Evolutionary conservation across 371 early-diverging fungal genomes (phyloP), one percentile per base, ranked within the genome.

Genomic region (Encephalitozoon hellem): DNA sequence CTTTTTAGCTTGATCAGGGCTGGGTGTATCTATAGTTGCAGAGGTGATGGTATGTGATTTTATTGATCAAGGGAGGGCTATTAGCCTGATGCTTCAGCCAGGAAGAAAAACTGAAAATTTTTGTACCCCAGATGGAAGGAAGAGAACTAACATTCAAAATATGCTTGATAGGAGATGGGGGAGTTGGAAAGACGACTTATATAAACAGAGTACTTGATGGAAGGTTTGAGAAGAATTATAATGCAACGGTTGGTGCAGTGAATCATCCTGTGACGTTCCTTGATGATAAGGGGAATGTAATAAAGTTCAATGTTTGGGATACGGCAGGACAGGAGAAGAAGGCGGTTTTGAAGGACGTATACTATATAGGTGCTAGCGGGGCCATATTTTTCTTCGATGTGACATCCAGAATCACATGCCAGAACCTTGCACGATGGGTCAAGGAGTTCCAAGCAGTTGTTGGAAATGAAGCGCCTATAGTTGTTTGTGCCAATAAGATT

Each of bases 371-470:
- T 81, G 97, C 99, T 80, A 92, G 97, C 86, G 97, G 96, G 86
- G 99, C 93, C 76, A 95, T 99, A 85, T 96, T 99, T 88, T 96
- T 99, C 94, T 97, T 97, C 84, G 99, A 99, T 86, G 96, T 97
- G 63, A 97, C 97, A 67, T 93, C 96, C 72, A 89, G 97, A 82
- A 95, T 98, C 81, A 97, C 99, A 77, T 96, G 96, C 89, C 94
- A 95, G 89, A 97, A 95, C 89, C 95, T 99, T 28, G 95, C 95
- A 81, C 96, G 94, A 90, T 97, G 99, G 97, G 95, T 97, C 86
- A 91, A 94, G 87, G 96, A 95, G 86, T 92, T 94, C 81, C 91
- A 95, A 82, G 95, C 94, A 67, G 96, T 95, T 87, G 73, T 53
- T 49, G 69, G 67, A 12, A 67, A 34, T 15, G 96, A 97, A 85